A percentile compares a stretch with the other conserved stretches of the same genome.
These are phyloP conservation scores for Parmelia sp. DNA, from an alignment of 495 filamentous ascomycete species.

Conservation along the genomic window DNA sequence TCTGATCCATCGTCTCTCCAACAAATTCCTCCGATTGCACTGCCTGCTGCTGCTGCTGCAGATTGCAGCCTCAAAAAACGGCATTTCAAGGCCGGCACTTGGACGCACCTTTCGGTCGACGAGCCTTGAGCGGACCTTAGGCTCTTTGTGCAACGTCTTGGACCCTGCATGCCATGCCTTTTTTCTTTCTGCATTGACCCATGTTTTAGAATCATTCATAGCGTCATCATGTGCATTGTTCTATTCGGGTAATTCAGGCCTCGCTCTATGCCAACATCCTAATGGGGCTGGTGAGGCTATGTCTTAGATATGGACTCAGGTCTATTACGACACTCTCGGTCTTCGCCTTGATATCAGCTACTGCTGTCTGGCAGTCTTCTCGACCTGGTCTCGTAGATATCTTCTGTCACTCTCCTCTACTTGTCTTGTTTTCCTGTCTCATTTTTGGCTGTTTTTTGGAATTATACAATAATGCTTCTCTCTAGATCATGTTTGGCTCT, in stretches of 20 bases:
- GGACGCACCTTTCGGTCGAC: neutral
- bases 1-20: too few species aligned
- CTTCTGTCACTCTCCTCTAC: neutral
- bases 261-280: neutral
- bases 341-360: neutral
- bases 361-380: neutral
- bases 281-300: neutral
- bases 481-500: neutral
- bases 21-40: too few species aligned
- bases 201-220: neutral
- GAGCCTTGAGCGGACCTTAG: neutral
- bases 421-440: neutral
- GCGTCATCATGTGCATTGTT: neutral
- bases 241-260: neutral
- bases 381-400: neutral
- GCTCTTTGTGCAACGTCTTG: neutral
- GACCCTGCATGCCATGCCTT: neutral
- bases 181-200: neutral
- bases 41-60: too few species aligned
- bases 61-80: too few species aligned
- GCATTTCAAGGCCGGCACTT: neutral
- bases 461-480: neutral
- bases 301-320: too few species aligned
- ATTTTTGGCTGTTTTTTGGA: neutral
- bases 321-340: neutral